Base-by-base conservation (phyloP, 73 alveolate genomes). In the Symbiodinium natans region DNA sequence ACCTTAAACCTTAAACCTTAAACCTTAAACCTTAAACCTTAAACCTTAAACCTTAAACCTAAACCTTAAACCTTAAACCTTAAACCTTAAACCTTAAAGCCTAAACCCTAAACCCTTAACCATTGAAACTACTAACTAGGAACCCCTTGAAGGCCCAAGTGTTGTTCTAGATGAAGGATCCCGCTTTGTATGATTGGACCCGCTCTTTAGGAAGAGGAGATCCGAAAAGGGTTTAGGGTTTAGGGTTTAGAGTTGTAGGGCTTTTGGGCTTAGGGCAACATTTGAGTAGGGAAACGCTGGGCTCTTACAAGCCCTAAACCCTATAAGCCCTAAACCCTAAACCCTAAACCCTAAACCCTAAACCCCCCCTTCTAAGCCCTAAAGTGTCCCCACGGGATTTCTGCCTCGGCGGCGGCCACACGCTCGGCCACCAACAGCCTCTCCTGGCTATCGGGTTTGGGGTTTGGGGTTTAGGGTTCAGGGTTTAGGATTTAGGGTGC, bases 361-460 rank as follows among this genome's bases (percentile, higher is more conserved):
- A 56, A 56, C 25, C 31, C 74, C 74, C 74, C 25, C 31, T n/a
- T n/a, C 74, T 19, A 56, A 56, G 2, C 74, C 74, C 33, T 56
- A 21, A n/a, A n/a, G 25, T 56, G 5, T 56, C 77, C 77, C 36
- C 7, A 63, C 17, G 8, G 33, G 31, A 2, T n/a, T 5, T 56
- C 88, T 52, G 97, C 97, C 42, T 90, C 97, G 39, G 97, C 97
- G 40, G 88, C 88, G 9, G 97, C 97, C 48, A 90, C 87, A 38
- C 97, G 97, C 97, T 90, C 97, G 27, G 86, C 86, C 42, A 83
- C 38, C 38, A 41, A 88, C 13, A 90, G 88, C 48, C 54, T 48
- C 88, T 90, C 56, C 56, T 34, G 39, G 59, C n/a, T 17, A 8
- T 36, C 23, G 4, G 11, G 2, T 71, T n/a, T 13, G 36, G 25